Conservation (phyloP, 2,329 filamentous ascomycete species). For the Apiospora sp. region DNA sequence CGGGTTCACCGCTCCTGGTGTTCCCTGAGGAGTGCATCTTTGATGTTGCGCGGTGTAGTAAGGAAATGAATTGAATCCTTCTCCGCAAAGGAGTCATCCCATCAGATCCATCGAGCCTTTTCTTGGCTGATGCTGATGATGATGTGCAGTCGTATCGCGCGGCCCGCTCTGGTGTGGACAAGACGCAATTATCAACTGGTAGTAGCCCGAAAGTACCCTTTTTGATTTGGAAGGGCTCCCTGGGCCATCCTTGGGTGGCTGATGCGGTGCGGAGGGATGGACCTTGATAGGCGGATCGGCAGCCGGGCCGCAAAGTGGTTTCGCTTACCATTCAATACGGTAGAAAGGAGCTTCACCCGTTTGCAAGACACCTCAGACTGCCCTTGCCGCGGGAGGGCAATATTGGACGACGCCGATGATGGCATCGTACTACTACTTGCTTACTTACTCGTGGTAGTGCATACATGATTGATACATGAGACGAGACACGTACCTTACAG, state of each 20-base stretch:
- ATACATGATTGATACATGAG: slow-evolving; percentile 15
- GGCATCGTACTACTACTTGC: background rate
- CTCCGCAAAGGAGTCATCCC: background rate
- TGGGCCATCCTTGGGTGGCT: background rate
- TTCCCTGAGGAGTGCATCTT: background rate
- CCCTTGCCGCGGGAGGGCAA: background rate
- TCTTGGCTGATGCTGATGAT: background rate
- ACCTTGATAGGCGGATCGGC: slow-evolving; percentile 7
- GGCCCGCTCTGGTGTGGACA: background rate
- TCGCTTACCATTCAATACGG: background rate
- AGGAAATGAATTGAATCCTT: slow-evolving; percentile 7
- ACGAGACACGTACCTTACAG: slow-evolving; percentile 9
- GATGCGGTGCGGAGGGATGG: slow-evolving; percentile 4
- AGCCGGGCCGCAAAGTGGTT: slow-evolving; percentile 13
- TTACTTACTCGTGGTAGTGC: background rate
- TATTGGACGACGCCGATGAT: background rate
- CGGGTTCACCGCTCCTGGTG: background rate
- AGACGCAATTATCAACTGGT: background rate
- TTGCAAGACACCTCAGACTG: background rate
- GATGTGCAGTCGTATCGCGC: slow-evolving; percentile 8
- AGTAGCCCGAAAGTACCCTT: background rate
- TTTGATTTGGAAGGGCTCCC: background rate
- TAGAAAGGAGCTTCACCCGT: background rate
- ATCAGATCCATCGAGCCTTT: background rate
- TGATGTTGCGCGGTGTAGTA: background rate